Conservation (phyloP, 2,329 filamentous ascomycete genomes). For the Hypoxylon sp. region DNA sequence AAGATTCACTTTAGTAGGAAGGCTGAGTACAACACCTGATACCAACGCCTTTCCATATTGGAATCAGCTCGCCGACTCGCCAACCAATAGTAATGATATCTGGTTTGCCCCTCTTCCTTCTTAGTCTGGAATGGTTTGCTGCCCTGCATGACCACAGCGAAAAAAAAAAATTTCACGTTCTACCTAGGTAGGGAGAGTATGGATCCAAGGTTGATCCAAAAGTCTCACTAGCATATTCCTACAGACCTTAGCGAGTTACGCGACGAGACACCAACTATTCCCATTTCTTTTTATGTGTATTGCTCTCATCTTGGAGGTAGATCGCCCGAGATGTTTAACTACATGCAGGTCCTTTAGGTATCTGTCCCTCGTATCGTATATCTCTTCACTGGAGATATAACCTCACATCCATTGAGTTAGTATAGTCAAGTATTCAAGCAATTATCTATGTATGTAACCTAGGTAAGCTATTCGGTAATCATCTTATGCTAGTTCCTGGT, state of each 20-base stretch:
- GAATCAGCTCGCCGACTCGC: constrained; percentile 24
- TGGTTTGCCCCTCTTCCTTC: constrained; percentile 27
- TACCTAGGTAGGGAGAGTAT: constrained; percentile 28
- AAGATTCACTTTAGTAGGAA: not conserved
- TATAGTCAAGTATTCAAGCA: constrained; percentile 4
- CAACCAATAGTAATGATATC: constrained; percentile 34
- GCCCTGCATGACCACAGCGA: constrained; percentile 38
- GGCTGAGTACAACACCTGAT: constrained; percentile 1
- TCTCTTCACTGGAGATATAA: not conserved
- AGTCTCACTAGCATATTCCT: constrained; percentile 42
- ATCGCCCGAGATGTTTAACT: not conserved
- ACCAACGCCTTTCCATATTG: constrained; percentile 20
- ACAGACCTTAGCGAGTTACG: constrained; percentile 39
- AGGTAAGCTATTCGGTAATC: constrained; percentile 1
- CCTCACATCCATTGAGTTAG: not conserved
- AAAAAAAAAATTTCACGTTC: constrained; percentile 34
- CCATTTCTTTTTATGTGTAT: constrained; percentile 31
- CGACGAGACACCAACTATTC: constrained; percentile 23
- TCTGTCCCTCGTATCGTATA: not conserved
- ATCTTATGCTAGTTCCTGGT: constrained; percentile 5
- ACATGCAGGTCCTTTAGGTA: no score
- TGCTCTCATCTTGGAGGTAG: constrained; percentile 2
- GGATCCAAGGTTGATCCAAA: constrained; percentile 38
- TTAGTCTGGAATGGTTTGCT: constrained; percentile 43
- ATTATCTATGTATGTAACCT: no score